Evolutionary conservation across 768 basidiomycete genomes (phyloP), one percentile per base, ranked within the genome.

Genomic region (Cystofilobasidium bisporidii): DNA sequence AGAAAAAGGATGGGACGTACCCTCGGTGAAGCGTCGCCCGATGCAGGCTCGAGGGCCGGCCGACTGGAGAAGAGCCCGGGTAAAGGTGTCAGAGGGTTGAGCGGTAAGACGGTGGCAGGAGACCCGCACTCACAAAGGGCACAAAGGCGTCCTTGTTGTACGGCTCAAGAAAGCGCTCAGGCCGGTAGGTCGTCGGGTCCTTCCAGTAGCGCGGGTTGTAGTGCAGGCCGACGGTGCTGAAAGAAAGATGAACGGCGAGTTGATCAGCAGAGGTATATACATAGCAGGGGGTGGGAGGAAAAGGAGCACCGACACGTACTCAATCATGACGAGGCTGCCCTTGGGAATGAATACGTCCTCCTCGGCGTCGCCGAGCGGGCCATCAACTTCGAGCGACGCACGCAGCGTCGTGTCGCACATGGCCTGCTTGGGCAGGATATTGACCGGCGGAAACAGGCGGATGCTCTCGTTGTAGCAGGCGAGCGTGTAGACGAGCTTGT

Each of bases 401-500:
- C 41, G 62, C 10, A 72, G 26, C 45, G 30, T 41, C 11, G 67
- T 47, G 33, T 63, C 63, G 38, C 58, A n/a, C n/a, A 50, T n/a
- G 3, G 70, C 70, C 4, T 48, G 32, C 59, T 71, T 73, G 38
- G 72, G 72, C 28, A 73, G 65, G 47, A 64, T 26, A 20, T 61
- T 63, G 32, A 71, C 72, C 17, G 67, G 61, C 24, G 72, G 66
- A 48, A 58, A 73, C 2, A 73, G 62, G 0, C 71, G 53, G n/a
- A 73, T 57, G 6, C 64, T 60, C 33, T 73, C 71, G 59, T 73
- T 65, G 45, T 69, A 61, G 33, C 43, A 58, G 17, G 72, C 72
- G 10, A 64, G 61, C 0, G 72, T 67, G 77, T 78, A 53, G 81
- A 50, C 33, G 47, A 67, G 65, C 36, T 53, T 59, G 36, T 60